Conservation (phyloP, 176 grass and related monocot genomes). For the Stipa capillata region DNA sequence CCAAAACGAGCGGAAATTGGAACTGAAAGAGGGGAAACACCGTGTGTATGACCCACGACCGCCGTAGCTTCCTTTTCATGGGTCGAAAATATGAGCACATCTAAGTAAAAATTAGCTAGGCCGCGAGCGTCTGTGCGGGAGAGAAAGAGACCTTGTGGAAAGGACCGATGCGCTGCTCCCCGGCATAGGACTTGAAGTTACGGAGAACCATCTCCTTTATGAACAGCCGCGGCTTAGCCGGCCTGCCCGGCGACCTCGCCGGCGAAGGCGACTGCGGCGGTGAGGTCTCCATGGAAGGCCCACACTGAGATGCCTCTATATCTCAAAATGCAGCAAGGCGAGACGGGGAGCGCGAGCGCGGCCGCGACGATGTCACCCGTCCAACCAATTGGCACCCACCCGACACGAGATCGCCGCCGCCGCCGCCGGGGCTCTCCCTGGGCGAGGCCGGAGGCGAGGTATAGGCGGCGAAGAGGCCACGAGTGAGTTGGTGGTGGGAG, state of each 20-base stretch:
- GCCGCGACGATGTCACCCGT: background rate
- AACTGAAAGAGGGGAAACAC: background rate
- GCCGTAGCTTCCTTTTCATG: background rate
- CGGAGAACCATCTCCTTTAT: slow-evolving; percentile 95
- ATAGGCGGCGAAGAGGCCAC: background rate
- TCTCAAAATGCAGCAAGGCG: slow-evolving; percentile 10
- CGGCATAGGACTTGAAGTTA: slow-evolving; percentile 97
- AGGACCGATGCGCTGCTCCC: slow-evolving; percentile 90
- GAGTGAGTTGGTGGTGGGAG: background rate
- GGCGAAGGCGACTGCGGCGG: slow-evolving; percentile 31
- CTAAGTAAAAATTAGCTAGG: background rate
- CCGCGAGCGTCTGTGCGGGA: background rate
- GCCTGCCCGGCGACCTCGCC: slow-evolving; percentile 19
- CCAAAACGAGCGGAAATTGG: too few relatives aligned
- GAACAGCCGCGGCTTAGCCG: slow-evolving; percentile 61
- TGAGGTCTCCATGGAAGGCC: slow-evolving; percentile 17
- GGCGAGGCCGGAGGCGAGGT: background rate
- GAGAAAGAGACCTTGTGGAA: slow-evolving; percentile 73
- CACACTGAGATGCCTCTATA: background rate
- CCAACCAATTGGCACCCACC: background rate
- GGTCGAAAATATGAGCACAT: background rate
- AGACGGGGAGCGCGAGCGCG: background rate
- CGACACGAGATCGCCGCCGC: background rate
- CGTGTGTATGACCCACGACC: background rate
- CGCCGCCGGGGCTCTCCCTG: background rate